Conservation (phyloP, 2,329 filamentous ascomycete species). For the Bimuria novae-zelandiae region DNA sequence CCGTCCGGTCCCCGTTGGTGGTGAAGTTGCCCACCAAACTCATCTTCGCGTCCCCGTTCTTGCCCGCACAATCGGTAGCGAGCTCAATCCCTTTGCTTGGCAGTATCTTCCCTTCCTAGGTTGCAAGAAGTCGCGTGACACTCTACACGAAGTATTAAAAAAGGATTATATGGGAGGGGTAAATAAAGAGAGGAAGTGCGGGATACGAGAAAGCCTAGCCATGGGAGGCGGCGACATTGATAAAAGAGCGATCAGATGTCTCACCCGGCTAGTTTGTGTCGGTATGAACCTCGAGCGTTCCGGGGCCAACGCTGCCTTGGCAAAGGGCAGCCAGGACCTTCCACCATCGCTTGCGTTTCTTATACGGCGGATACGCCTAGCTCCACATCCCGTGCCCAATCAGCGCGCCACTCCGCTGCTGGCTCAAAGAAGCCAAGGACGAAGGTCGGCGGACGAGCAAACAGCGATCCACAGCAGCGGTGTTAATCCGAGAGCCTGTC, state of each 20-base stretch:
- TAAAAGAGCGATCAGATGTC: neutral
- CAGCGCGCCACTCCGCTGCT: no score
- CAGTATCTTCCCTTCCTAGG: neutral
- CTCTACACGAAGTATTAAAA: neutral
- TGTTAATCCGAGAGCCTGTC: neutral
- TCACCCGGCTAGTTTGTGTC: neutral
- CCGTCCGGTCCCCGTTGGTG: constrained; percentile 49
- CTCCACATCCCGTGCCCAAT: neutral
- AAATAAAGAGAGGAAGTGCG: neutral
- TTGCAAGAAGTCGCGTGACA: neutral
- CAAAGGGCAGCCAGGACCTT: constrained; percentile 1
- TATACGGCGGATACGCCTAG: constrained; percentile 6
- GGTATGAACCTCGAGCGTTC: neutral
- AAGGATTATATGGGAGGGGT: neutral
- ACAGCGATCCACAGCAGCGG: neutral
- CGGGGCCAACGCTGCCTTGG: neutral
- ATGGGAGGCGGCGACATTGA: neutral
- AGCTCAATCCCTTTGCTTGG: constrained; percentile 7
- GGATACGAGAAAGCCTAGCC: neutral
- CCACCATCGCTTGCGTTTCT: constrained; percentile 1
- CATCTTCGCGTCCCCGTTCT: constrained; percentile 37
- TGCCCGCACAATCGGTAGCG: neutral
- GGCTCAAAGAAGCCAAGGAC: no score
- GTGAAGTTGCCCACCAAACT: constrained; percentile 51
- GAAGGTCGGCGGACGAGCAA: constrained; percentile 1